Evolutionary conservation across 192 early-diverging fungal species (phyloP).

Genomic region (Coemansia sp.): DNA sequence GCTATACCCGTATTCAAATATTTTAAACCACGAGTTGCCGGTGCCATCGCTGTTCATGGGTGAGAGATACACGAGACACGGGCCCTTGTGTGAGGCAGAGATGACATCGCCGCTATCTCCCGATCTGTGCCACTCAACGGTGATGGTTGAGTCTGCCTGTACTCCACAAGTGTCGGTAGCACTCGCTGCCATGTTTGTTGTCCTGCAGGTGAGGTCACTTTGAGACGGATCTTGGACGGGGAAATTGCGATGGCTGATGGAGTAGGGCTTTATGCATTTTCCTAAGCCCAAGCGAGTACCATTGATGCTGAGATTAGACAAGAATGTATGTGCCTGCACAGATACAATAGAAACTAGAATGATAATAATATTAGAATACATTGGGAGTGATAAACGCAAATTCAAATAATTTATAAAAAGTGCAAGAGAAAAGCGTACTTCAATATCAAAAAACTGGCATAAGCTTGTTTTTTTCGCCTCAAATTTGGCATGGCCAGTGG

Average conservation of each 20-base stretch:
- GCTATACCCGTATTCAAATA: conserved; percentile 29
- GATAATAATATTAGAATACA: neutral
- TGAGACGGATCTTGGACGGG: neutral
- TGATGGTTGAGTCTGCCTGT: neutral
- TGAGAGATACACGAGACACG: conserved; percentile 27
- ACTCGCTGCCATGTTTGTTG: neutral
- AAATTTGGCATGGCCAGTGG: too few relatives aligned
- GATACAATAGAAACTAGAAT: neutral
- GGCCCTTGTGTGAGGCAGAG: conserved; percentile 15
- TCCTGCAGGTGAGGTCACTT: neutral
- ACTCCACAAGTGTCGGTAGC: neutral
- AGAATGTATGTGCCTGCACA: neutral
- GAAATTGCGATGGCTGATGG: neutral
- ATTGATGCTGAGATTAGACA: conserved; percentile 1
- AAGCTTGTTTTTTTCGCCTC: too few relatives aligned
- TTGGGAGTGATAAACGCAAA: too few relatives aligned
- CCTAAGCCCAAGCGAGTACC: neutral
- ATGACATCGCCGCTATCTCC: neutral
- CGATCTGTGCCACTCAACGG: neutral
- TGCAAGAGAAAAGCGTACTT: too few relatives aligned
- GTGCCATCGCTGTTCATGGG: conserved; percentile 14
- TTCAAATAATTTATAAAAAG: too few relatives aligned
- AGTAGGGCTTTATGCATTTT: neutral
- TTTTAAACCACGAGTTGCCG: conserved; percentile 31
- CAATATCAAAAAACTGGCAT: too few relatives aligned